These are phyloP conservation scores for Colletotrichum eremochloae DNA, from an alignment of 2,329 filamentous ascomycete species.

Conservation along the genomic window DNA sequence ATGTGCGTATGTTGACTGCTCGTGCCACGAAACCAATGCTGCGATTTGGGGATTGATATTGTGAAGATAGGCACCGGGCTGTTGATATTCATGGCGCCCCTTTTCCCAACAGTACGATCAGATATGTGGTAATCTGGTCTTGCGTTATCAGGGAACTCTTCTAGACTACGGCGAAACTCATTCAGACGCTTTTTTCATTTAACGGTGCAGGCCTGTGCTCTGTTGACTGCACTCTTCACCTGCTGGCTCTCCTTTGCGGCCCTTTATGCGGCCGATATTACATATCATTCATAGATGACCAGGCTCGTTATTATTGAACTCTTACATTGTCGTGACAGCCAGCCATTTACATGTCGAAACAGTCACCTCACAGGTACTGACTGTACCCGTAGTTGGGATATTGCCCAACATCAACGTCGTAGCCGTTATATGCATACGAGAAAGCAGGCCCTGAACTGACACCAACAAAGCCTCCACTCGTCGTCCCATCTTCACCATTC, in stretches of 20 bases:
- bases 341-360: no score
- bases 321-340: no score
- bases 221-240: not conserved
- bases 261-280: no score
- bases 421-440: constrained; percentile 31
- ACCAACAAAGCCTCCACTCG: constrained; percentile 24
- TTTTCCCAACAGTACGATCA: not conserved
- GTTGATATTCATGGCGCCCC: not conserved
- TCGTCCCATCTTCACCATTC: not conserved
- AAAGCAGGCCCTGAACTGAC: constrained; percentile 18
- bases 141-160: not conserved
- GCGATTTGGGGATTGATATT: constrained; percentile 21
- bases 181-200: not conserved
- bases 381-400: constrained; percentile 37
- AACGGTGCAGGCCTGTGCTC: no score
- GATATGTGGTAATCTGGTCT: no score
- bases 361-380: constrained; percentile 6
- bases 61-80: no score
- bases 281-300: not conserved
- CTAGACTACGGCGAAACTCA: not conserved
- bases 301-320: no score
- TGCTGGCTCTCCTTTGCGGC: no score
- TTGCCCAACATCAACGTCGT: constrained; percentile 35
- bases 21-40: constrained; percentile 35
- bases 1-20: no score